Percentiles rank a stretch among this genome's conserved stretches.
These are phyloP conservation scores for Ambrosiella cleistominuta DNA, from an alignment of 2,329 filamentous ascomycete species.

Conservation along the genomic window DNA sequence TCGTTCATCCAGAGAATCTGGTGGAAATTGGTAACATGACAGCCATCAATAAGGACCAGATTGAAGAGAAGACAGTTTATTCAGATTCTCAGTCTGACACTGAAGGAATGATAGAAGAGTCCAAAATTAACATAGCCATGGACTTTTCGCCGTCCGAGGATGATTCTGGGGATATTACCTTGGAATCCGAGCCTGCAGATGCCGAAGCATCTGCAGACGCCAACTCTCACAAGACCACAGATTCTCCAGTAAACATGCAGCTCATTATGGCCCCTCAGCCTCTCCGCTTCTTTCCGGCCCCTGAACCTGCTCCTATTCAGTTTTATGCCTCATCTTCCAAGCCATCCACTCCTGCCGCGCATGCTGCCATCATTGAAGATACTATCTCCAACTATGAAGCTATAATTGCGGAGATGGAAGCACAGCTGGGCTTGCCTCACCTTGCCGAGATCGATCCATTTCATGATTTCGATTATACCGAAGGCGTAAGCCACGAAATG, in stretches of 20 bases:
- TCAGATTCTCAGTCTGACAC: background rate
- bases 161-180: background rate
- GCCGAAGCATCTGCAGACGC: background rate
- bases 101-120: background rate
- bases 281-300: background rate
- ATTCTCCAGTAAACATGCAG: background rate
- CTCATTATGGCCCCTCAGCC: conserved; percentile 2
- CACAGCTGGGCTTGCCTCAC: background rate
- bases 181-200: background rate
- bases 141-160: background rate
- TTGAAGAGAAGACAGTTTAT: too few species aligned
- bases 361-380: background rate
- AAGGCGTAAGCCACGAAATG: background rate
- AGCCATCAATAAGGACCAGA: background rate
- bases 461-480: background rate
- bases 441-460: background rate
- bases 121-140: background rate
- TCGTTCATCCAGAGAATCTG: background rate
- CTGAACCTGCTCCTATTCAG: background rate
- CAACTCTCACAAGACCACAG: background rate
- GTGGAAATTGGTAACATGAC: background rate
- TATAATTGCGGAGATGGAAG: background rate
- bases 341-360: background rate
- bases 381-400: background rate
- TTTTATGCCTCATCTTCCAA: background rate